phyloP scores from a whole-genome alignment of 805 yeast genomes.

The Metschnikowia lunata region DNA sequence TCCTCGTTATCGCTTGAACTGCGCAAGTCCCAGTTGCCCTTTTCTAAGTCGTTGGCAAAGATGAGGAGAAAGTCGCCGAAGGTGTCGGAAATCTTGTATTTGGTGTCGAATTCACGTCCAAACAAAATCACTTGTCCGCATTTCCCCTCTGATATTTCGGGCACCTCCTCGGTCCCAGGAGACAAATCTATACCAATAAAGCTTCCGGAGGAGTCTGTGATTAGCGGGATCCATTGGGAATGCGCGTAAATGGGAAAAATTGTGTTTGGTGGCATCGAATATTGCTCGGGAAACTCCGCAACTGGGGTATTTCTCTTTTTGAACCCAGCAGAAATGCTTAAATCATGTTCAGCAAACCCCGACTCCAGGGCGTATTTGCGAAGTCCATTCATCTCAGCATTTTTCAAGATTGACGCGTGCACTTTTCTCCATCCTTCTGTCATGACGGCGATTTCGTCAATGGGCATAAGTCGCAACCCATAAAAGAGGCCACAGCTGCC shows the following conservation, averaged over 20 bases:
- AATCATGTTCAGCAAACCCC: conserved; percentile 1
- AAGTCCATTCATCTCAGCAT: conserved; percentile 4
- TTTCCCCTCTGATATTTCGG: conserved; percentile 23
- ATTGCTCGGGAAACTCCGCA: conserved; percentile 41
- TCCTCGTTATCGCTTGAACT: conserved; percentile 39
- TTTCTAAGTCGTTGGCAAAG: conserved; percentile 84
- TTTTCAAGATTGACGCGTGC: conserved; percentile 34
- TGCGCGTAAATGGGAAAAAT: conserved; percentile 80
- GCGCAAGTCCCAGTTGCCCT: conserved; percentile 72
- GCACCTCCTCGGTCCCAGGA: conserved; percentile 7
- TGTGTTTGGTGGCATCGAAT: conserved; percentile 72
- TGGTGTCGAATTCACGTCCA: conserved; percentile 92
- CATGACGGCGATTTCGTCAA: conserved; percentile 77
- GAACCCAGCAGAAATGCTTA: conserved; percentile 5
- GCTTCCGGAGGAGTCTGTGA: conserved; percentile 86
- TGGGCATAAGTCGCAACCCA: conserved; percentile 73
- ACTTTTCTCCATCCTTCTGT: conserved; percentile 83
- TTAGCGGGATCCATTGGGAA: conserved; percentile 86
- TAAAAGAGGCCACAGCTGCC: conserved; percentile 69
- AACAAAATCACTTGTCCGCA: conserved; percentile 91
- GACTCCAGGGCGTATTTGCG: conserved; percentile 2
- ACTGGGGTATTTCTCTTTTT: not conserved
- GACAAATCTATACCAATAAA: conserved; percentile 82
- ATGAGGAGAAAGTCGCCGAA: conserved; percentile 85
- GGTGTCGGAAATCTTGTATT: conserved; percentile 77